Base-by-base conservation (phyloP, 768 basidiomycete species). In the Melanogaster broomeanus region DNA sequence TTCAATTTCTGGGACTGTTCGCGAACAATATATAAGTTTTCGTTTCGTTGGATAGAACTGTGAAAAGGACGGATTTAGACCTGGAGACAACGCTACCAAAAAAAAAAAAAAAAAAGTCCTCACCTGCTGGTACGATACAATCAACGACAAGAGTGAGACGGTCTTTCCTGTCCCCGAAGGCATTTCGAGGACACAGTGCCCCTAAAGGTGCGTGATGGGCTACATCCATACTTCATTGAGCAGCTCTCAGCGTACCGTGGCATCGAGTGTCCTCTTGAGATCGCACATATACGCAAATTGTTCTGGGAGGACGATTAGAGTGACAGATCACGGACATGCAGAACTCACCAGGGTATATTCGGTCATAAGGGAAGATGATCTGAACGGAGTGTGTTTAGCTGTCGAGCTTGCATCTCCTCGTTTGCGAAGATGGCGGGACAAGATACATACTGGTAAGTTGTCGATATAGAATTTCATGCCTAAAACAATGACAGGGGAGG, bases 211-310 rank as follows among this genome's bases (percentile, higher is more conserved):
- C 52, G 40, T n/a, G 15, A 25, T 52, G 34, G 42, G 34, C 34
- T 49, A 43, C n/a, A 13, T 9, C 18, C 21, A 43, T 27, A 16
- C 25, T 31, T 33, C 30, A 41, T 35, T 15, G 38, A n/a, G 37
- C 9, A 16, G 19, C 31, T 31, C 31, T 24, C 28, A 40, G 62
- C 75, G 55, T 69, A 94, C 95, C 53, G 91, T 87, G 31, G 94
- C 95, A 72, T 99, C 97, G 16, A 99, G 80, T 2, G 96, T 93
- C 61, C 92, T 79, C 72, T 99, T 99, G 57, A 99, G 80, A 72
- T 99, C 97, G 72, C 93, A 93, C 94, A 99, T 98, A 67, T 99
- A 99, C 35, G 91, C 86, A 85, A 95, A 98, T 85, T 98, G 97
- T 66, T 98, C 97, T 93, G 63, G 30, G 35, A 24, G 46, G 34